Percentiles rank a stretch among this genome's conserved stretches.
phyloP scores from a whole-genome alignment of 2,329 filamentous ascomycete genomes.

The Madurella fahalii region DNA sequence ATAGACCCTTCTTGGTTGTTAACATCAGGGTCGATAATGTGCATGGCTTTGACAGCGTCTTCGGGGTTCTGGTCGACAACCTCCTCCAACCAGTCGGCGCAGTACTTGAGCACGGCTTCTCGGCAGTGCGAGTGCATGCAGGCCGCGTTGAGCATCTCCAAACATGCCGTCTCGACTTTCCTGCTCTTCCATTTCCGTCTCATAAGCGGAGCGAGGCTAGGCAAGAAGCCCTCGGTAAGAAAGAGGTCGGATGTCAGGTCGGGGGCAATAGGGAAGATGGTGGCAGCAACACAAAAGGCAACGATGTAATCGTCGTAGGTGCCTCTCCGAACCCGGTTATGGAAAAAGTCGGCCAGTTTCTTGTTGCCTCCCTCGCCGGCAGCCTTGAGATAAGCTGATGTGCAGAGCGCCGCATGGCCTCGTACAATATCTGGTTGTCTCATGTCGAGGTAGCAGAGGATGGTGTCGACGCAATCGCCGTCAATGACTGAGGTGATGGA shows the following conservation, averaged over 20 bases:
- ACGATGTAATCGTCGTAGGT: constrained; percentile 86
- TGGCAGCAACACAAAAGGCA: constrained; percentile 87
- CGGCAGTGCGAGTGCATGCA: constrained; percentile 82
- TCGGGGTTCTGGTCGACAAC: constrained; percentile 70
- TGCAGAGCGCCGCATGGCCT: constrained; percentile 76
- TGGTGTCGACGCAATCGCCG: constrained; percentile 73
- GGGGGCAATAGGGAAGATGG: constrained; percentile 81
- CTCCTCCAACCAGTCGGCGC: constrained; percentile 80
- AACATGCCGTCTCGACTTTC: constrained; percentile 78
- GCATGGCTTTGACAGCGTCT: constrained; percentile 45
- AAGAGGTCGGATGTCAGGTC: constrained; percentile 74
- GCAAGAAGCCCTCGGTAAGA: constrained; percentile 81
- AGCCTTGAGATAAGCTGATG: constrained; percentile 77
- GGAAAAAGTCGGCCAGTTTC: constrained; percentile 71
- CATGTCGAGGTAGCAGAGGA: constrained; percentile 83
- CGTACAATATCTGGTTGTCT: constrained; percentile 69
- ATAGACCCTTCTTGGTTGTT: constrained; percentile 58
- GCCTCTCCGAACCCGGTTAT: constrained; percentile 63
- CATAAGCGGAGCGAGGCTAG: constrained; percentile 71
- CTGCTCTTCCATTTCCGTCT: constrained; percentile 76
- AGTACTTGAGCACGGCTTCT: constrained; percentile 79
- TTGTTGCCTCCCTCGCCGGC: constrained; percentile 66
- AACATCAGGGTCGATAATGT: constrained; percentile 50
- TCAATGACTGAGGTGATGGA: constrained; percentile 63
- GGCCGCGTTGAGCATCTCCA: constrained; percentile 88